Conservation (phyloP, 2,329 filamentous ascomycete species). For the Aureobasidium zeae region DNA sequence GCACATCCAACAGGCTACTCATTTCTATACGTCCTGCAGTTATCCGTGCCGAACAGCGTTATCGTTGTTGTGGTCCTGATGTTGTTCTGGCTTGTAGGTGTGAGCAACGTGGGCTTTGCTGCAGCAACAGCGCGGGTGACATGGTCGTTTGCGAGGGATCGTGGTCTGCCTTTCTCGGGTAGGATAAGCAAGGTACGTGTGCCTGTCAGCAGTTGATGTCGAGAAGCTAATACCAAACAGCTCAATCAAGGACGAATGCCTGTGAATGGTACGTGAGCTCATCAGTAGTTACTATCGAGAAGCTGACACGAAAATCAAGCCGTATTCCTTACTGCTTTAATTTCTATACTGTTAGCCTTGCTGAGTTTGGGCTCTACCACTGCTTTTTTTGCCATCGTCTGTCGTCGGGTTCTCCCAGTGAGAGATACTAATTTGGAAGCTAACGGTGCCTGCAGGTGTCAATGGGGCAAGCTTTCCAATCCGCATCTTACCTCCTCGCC, state of each 20-base stretch:
- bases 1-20: conserved; percentile 27
- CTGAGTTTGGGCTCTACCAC: conserved; percentile 19
- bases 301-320: no score
- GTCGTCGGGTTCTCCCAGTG: background rate
- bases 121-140: conserved; percentile 26
- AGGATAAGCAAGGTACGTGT: conserved; percentile 7
- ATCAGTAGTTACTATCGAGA: no score
- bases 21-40: conserved; percentile 29
- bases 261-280: no score
- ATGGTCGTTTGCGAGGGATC: conserved; percentile 36
- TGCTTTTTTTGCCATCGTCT: conserved; percentile 17
- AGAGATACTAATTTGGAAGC: background rate
- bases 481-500: background rate
- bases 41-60: background rate
- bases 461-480: background rate
- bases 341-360: conserved; percentile 17
- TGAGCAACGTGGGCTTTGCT: background rate
- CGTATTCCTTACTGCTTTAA: conserved; percentile 14
- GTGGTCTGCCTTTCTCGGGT: conserved; percentile 31
- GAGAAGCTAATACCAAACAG: background rate
- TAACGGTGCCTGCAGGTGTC: background rate
- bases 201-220: background rate
- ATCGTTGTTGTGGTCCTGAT: background rate
- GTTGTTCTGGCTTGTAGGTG: background rate
- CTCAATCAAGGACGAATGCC: conserved; percentile 10